Percentiles rank a stretch among this genome's conserved stretches.
Conservation (phyloP, 2,329 filamentous ascomycete genomes). For the Cephalotrichum gorgonifer region DNA sequence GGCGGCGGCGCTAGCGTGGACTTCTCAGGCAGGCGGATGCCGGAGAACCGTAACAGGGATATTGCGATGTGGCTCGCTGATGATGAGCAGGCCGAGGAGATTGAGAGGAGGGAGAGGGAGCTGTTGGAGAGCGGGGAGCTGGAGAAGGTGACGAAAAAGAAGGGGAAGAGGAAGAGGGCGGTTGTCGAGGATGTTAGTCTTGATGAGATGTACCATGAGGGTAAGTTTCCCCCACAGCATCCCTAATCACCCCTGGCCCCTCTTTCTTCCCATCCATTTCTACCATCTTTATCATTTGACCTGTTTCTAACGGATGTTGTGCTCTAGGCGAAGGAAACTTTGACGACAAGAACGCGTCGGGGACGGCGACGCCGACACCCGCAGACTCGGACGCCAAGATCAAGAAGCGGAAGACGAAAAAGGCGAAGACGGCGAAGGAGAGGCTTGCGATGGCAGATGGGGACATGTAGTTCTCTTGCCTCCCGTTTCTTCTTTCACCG, state of each 20-base stretch:
- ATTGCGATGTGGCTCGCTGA: constrained; percentile 99
- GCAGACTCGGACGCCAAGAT: constrained; percentile 38
- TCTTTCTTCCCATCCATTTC: not conserved
- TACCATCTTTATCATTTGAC: not conserved
- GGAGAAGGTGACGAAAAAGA: constrained; percentile 55
- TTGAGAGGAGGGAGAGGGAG: constrained; percentile 87
- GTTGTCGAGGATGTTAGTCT: constrained; percentile 46
- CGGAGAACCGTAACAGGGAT: constrained; percentile 92
- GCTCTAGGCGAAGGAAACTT: constrained; percentile 84
- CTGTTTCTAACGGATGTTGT: not conserved
- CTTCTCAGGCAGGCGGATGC: constrained; percentile 81
- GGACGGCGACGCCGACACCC: constrained; percentile 71
- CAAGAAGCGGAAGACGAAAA: constrained; percentile 46
- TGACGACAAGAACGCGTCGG: constrained; percentile 77
- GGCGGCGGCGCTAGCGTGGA: constrained; percentile 87
- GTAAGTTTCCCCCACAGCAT: constrained; percentile 47
- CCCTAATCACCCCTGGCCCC: not conserved
- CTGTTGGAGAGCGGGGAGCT: constrained; percentile 62
- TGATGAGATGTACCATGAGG: constrained; percentile 99
- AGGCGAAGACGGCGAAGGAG: constrained; percentile 59
- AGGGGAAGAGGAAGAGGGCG: constrained; percentile 42
- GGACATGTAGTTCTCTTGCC: constrained; percentile 20
- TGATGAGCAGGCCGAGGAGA: constrained; percentile 88
- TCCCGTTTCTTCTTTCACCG: not conserved
- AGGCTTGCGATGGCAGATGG: constrained; percentile 59